These are phyloP conservation scores for Mucor velutinosus DNA, from an alignment of 371 early-diverging fungal species.

Conservation along the genomic window DNA sequence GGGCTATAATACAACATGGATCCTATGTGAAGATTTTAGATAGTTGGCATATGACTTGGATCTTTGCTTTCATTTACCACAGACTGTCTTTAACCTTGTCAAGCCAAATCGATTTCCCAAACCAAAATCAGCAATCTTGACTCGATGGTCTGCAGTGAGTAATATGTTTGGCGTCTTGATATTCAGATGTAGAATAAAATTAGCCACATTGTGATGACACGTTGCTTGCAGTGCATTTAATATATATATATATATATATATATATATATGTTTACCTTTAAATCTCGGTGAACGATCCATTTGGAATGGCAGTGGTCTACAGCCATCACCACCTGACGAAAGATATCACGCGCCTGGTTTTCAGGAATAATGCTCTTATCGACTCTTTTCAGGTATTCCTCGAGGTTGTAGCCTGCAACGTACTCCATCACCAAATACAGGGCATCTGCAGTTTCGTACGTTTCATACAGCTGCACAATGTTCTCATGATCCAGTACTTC, in stretches of 20 bases:
- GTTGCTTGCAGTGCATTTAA: not conserved
- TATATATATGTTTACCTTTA: slow-evolving; percentile 56
- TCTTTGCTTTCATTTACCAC: slow-evolving; percentile 48
- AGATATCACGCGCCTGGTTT: slow-evolving; percentile 64
- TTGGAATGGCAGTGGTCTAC: slow-evolving; percentile 74
- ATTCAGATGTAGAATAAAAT: not conserved
- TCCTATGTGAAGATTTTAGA: slow-evolving; percentile 18
- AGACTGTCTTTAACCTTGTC: slow-evolving; percentile 74
- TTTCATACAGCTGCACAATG: slow-evolving; percentile 89
- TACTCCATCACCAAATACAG: slow-evolving; percentile 77
- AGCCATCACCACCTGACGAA: slow-evolving; percentile 73
- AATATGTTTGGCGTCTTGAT: slow-evolving; percentile 57
- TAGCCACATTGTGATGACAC: not conserved
- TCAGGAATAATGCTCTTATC: slow-evolving; percentile 54
- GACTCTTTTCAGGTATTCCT: slow-evolving; percentile 58
- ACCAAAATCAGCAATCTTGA: slow-evolving; percentile 84
- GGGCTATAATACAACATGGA: slow-evolving; percentile 60
- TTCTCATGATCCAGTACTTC: slow-evolving; percentile 83
- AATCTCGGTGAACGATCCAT: slow-evolving; percentile 78
- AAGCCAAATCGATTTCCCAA: slow-evolving; percentile 74
- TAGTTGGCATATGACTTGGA: not conserved
- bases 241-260: slow-evolving; percentile 10
- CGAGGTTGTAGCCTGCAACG: slow-evolving; percentile 57
- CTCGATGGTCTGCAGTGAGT: slow-evolving; percentile 41
- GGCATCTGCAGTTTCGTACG: slow-evolving; percentile 84